Conservation (phyloP, 306 rosid species). For the Fagus sylvatica region DNA sequence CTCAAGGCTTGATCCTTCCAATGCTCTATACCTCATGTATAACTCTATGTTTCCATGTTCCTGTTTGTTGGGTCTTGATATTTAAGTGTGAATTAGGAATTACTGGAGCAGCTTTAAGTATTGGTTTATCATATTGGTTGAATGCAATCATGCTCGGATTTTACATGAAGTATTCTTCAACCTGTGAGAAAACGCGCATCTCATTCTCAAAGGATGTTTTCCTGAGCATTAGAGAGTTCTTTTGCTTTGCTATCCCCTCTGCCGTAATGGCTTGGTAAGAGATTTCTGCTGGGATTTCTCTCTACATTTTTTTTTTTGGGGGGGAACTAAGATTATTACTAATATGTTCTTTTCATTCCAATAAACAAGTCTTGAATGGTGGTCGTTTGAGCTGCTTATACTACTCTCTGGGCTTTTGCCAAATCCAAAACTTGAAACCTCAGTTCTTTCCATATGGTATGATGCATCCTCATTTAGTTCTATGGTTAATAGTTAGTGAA, state of each 20-base stretch:
- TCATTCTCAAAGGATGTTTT: conserved; percentile 39
- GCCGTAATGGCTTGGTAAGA: conserved; percentile 68
- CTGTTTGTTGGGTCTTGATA: conserved; percentile 50
- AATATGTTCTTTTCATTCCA: neutral
- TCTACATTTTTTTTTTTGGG: no score
- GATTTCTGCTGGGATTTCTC: no score
- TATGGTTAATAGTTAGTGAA: neutral
- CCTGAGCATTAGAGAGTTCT: conserved; percentile 31
- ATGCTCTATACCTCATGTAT: conserved; percentile 40
- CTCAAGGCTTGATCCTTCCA: conserved; percentile 53
- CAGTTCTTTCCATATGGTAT: conserved; percentile 64
- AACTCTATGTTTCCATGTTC: conserved; percentile 45
- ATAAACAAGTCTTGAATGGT: conserved; percentile 59
- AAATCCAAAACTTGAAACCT: conserved; percentile 56
- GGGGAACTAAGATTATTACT: neutral
- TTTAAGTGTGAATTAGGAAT: conserved; percentile 39
- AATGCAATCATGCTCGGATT: conserved; percentile 34
- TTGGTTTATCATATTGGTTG: conserved; percentile 54
- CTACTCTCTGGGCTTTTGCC: conserved; percentile 62
- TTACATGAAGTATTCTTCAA: conserved; percentile 39
- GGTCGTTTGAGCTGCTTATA: conserved; percentile 65
- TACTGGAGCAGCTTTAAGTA: conserved; percentile 57
- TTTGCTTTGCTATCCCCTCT: conserved; percentile 57
- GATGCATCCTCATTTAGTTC: neutral
- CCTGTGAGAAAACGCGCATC: conserved; percentile 44